These are phyloP conservation scores for Suillus spraguei DNA, from an alignment of 768 basidiomycete genomes.

Conservation along the genomic window DNA sequence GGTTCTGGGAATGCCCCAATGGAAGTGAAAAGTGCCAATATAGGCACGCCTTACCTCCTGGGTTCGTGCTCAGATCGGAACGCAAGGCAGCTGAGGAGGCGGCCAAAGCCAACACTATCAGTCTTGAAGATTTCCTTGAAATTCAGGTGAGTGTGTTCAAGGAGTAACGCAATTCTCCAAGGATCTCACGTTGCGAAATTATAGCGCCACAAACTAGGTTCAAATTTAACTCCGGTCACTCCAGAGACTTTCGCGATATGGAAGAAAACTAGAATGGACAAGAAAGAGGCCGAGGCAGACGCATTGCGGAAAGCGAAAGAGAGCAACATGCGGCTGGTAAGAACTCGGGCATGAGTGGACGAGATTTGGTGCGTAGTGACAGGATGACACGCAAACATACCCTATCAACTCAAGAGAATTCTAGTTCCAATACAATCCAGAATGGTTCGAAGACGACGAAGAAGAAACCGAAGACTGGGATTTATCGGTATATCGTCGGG, in stretches of 20 bases:
- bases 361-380: slow-evolving; percentile 74
- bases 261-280: slow-evolving; percentile 95
- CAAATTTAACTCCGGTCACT: slow-evolving; percentile 91
- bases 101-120: slow-evolving; percentile 86
- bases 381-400: neutral
- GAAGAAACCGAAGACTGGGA: slow-evolving; percentile 55
- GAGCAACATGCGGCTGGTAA: slow-evolving; percentile 83
- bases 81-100: slow-evolving; percentile 90
- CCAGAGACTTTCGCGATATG: slow-evolving; percentile 88
- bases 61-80: slow-evolving; percentile 94
- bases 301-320: slow-evolving; percentile 83
- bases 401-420: slow-evolving; percentile 15
- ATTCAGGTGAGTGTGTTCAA: slow-evolving; percentile 73
- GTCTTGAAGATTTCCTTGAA: slow-evolving; percentile 95
- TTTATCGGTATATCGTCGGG: slow-evolving; percentile 52
- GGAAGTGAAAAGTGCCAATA: slow-evolving; percentile 84
- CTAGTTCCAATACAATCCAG: slow-evolving; percentile 94
- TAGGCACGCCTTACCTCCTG: slow-evolving; percentile 93
- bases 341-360: slow-evolving; percentile 90
- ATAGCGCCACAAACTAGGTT: slow-evolving; percentile 92
- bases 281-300: slow-evolving; percentile 90
- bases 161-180: neutral
- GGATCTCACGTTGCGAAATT: slow-evolving; percentile 11
- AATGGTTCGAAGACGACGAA: slow-evolving; percentile 86
- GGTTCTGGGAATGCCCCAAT: slow-evolving; percentile 97